A percentile compares a stretch with the other conserved stretches of the same genome.
Evolutionary conservation across 768 basidiomycete species (phyloP).

Genomic region (Russula griseocarnosa): DNA sequence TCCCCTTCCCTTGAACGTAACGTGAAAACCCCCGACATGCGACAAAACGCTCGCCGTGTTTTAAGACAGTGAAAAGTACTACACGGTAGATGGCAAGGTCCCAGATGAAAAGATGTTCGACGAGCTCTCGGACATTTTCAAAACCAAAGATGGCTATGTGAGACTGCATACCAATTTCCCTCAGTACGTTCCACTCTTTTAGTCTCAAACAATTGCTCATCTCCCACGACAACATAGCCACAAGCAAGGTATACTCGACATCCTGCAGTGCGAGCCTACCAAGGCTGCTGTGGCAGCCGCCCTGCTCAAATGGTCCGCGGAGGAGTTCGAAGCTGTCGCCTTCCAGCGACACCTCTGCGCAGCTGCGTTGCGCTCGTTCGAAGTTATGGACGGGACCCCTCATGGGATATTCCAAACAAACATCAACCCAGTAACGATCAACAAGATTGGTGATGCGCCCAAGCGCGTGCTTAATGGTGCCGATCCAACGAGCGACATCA

Average conservation of each 20-base stretch:
- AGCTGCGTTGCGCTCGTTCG: conserved; percentile 40
- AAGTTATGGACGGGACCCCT: conserved; percentile 48
- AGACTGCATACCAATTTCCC: conserved; percentile 64
- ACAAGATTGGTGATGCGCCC: conserved; percentile 48
- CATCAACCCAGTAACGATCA: conserved; percentile 43
- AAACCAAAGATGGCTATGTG: conserved; percentile 50
- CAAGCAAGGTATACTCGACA: conserved; percentile 27
- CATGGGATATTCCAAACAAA: conserved; percentile 43
- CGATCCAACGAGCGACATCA: conserved; percentile 7
- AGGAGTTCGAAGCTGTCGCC: conserved; percentile 24
- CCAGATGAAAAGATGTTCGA: conserved; percentile 42
- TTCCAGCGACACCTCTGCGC: conserved; percentile 23
- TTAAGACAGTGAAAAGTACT: conserved; percentile 50
- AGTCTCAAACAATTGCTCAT: background rate
- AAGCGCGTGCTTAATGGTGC: conserved; percentile 30
- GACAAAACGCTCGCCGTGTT: background rate
- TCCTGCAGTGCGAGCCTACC: conserved; percentile 24
- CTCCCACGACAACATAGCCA: conserved; percentile 31
- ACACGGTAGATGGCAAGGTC: conserved; percentile 42
- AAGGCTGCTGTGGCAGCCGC: conserved; percentile 19
- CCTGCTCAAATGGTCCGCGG: conserved; percentile 21
- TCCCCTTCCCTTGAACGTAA: background rate
- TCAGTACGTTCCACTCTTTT: conserved; percentile 40
- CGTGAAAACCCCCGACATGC: background rate
- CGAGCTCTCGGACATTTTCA: conserved; percentile 49